Conservation (phyloP, 1,284 basidiomycete genomes). For the Coniferiporia sulphurascens region DNA sequence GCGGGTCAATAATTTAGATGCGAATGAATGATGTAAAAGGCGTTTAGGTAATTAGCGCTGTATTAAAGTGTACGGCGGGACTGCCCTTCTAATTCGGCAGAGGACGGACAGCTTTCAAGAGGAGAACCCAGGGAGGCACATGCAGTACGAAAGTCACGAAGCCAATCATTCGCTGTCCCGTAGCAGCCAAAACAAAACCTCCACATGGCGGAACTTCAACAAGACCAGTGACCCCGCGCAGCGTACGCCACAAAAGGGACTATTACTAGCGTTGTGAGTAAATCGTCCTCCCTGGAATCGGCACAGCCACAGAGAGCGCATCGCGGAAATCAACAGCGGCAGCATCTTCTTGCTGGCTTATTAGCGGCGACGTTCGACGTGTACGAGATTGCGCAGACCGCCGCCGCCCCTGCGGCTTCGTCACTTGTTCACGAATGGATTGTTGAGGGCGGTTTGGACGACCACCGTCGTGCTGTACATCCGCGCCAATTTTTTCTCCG, state of each 20-base stretch:
- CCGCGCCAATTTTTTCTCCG: not conserved
- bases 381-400: not conserved
- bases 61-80: too few species aligned
- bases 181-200: not conserved
- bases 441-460: not conserved
- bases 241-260: not conserved
- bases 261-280: conserved; percentile 12
- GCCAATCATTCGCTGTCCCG: too few species aligned
- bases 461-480: not conserved
- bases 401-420: not conserved
- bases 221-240: not conserved
- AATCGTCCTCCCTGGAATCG: conserved; percentile 17
- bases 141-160: too few species aligned
- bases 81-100: too few species aligned
- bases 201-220: not conserved
- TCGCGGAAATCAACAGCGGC: not conserved
- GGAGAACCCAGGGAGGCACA: too few species aligned
- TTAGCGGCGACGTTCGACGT: not conserved
- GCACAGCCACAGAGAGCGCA: not conserved
- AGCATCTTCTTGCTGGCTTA: not conserved
- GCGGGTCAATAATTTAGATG: too few species aligned
- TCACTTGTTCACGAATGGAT: not conserved
- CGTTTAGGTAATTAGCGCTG: too few species aligned
- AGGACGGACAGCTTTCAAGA: too few species aligned
- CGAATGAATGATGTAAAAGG: too few species aligned